Base-by-base conservation (phyloP, 139 green algal genomes). In the Pedinophyceae sp. region DNA sequence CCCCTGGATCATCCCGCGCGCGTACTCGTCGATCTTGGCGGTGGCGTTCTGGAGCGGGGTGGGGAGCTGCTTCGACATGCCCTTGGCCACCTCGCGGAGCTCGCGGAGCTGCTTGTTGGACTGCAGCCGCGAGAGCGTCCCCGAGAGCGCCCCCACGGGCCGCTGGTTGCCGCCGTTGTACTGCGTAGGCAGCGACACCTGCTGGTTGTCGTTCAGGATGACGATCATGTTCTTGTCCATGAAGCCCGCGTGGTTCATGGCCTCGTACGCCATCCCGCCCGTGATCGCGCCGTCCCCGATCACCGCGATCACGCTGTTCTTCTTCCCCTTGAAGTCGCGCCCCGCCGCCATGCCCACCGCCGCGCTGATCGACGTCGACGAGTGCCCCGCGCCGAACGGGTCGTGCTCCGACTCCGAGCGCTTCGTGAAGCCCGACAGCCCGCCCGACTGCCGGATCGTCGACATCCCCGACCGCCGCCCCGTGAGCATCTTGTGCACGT, bases 221-320 rank as follows among this genome's bases (percentile, higher is more conserved):
- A 99, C 84, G 61, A 99, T 94, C 90, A 99, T 97, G 71, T 99
- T 99, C 54, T 80, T 94, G 75, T 99, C 90, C 58, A 97, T 66
- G 72, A 95, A 99, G 26, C 91, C 91, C 16, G 90, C 91, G 61
- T 97, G 91, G 78, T 99, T 99, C 88, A 99, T 96, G 25, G 91
- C 91, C 74, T 99, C 91, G 28, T 99, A 99, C 0, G 91, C 87
- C 87, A 96, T 96, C 50, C 91, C 91, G 7, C 88, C 91, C 0
- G 91, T 99, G 65, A 99, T 97, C n/a, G 89, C 88, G 2, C 91
- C 91, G 54, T 99, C 91, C 5, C 91, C 91, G 61, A 99, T 99
- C 18, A 99, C 77, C 0, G 84, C 71, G 18, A 96, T 79, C 15
- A 88, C 81, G 51, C 81, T 61, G 65, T 88, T 88, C 28, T 83